These are phyloP conservation scores for Aspergillus sp. DNA, from an alignment of 2,329 filamentous ascomycete species.

Conservation along the genomic window DNA sequence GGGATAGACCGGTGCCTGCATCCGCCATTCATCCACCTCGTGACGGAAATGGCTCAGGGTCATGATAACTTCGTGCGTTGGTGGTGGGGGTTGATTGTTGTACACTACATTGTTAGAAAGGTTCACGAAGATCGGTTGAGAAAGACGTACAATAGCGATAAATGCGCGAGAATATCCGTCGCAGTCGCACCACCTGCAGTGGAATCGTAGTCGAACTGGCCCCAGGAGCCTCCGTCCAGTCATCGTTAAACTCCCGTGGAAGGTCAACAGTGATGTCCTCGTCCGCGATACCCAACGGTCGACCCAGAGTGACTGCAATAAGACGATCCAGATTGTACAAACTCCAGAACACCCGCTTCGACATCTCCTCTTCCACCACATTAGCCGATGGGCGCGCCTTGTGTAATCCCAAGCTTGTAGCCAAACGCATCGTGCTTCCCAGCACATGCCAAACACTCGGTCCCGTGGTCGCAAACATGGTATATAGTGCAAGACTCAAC, in stretches of 20 bases:
- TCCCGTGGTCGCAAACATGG: conserved; percentile 31
- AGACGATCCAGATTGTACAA: conserved; percentile 39
- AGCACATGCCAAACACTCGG: conserved; percentile 37
- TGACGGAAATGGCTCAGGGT: conserved; percentile 27
- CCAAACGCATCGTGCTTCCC: conserved; percentile 30
- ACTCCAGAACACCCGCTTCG: conserved; percentile 40
- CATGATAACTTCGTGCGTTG: conserved; percentile 19
- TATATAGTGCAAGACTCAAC: conserved; percentile 31
- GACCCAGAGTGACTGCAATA: conserved; percentile 33
- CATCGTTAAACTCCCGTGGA: conserved; percentile 34
- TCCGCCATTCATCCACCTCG: conserved; percentile 35
- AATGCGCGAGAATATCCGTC: conserved; percentile 33
- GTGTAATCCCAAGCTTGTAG: conserved; percentile 33
- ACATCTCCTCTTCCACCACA: conserved; percentile 32
- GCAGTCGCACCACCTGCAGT: conserved; percentile 29
- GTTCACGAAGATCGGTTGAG: neutral
- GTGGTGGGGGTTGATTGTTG: conserved; percentile 26
- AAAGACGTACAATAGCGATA: conserved; percentile 30
- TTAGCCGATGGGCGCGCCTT: conserved; percentile 23
- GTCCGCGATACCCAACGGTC: conserved; percentile 36
- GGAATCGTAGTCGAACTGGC: conserved; percentile 34
- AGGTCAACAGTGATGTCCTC: conserved; percentile 36
- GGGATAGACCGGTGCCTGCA: conserved; percentile 28
- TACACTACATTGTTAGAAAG: conserved; percentile 22
- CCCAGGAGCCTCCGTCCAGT: conserved; percentile 30